Evolutionary conservation across 208 protist species (phyloP).

Genomic region (Chromosphaera perkinsii): DNA sequence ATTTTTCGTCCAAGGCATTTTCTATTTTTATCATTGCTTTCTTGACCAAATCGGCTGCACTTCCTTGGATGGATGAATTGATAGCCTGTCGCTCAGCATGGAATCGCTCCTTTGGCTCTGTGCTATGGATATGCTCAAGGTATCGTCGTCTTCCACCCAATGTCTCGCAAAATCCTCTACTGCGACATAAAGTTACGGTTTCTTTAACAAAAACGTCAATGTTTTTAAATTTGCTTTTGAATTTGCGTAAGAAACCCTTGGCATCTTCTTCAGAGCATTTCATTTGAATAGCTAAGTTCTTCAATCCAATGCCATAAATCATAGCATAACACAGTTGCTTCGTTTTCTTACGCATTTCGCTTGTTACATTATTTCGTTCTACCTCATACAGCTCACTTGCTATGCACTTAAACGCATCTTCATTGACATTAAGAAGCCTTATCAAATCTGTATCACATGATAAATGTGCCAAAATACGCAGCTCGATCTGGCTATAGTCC

Average conservation of each 20-base stretch:
- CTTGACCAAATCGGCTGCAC: constrained; percentile 53
- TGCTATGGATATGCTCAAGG: too few species aligned
- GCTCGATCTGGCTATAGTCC: constrained; percentile 37
- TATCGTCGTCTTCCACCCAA: too few species aligned
- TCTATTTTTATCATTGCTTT: constrained; percentile 43
- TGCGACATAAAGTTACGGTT: too few species aligned
- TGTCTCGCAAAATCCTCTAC: too few species aligned
- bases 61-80: constrained; percentile 47
- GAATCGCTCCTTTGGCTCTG: too few species aligned
- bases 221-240: too few species aligned
- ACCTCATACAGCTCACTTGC: constrained; percentile 9
- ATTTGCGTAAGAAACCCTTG: too few species aligned
- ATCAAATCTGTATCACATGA: constrained; percentile 22
- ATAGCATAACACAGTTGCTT: constrained; percentile 45
- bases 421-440: constrained; percentile 16
- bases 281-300: too few species aligned
- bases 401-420: constrained; percentile 42
- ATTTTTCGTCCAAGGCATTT: too few species aligned
- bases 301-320: constrained; percentile 36
- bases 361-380: not conserved
- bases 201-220: too few species aligned
- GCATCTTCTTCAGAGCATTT: too few species aligned
- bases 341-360: constrained; percentile 8
- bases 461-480: constrained; percentile 41
- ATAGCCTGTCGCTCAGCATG: constrained; percentile 34